Evolutionary conservation across 2,329 filamentous ascomycete species (phyloP), one percentile per base, ranked within the genome.

Genomic region (Tetracladium maxilliforme): DNA sequence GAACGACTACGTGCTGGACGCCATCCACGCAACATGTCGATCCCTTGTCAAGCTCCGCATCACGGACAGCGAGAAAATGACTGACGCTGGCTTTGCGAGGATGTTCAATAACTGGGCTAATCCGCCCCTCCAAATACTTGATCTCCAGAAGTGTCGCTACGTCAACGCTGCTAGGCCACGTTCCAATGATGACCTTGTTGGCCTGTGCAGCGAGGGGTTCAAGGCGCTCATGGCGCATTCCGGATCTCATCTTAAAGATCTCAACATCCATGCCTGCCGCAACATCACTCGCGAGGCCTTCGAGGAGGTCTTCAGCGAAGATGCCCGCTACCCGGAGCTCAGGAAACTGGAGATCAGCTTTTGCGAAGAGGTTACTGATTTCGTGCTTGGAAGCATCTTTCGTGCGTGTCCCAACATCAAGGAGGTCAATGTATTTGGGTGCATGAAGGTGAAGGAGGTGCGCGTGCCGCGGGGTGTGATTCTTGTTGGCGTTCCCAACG

Each of bases 201-300:
- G 86, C 3, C 61, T 94, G 16, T 82, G 76, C 26, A 76, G 72
- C 1, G 51, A 64, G 6, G 84, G 79, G 0, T 87, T 95, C 52
- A 57, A 64, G 34, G 80, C 82, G 0, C 52, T 94, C 21, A 93
- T 94, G 81, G 53, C 57, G 1, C 87, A 94, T 44, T 93, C 84
- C 0, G 80, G 81, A 4, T 43, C 52, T 2, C 58, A 52, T 8
- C 50, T 95, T 3, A 60, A 62, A 30, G 56, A 64, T 20, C 56
- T 95, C 17, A 80, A 92, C 41, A 58, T 94, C n/a, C 69, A 81
- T 10, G 80, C 77, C 1, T 92, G 83, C 43, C 75, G 87, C 4
- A 78, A 93, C 45, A 86, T 95, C 33, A 64, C 70, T 2, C 59
- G 64, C 17, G 53, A 65, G 10, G 71, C 80, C 0, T 84, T 93